These are phyloP conservation scores for Podospora australis DNA, from an alignment of 495 filamentous ascomycete species.

Conservation along the genomic window DNA sequence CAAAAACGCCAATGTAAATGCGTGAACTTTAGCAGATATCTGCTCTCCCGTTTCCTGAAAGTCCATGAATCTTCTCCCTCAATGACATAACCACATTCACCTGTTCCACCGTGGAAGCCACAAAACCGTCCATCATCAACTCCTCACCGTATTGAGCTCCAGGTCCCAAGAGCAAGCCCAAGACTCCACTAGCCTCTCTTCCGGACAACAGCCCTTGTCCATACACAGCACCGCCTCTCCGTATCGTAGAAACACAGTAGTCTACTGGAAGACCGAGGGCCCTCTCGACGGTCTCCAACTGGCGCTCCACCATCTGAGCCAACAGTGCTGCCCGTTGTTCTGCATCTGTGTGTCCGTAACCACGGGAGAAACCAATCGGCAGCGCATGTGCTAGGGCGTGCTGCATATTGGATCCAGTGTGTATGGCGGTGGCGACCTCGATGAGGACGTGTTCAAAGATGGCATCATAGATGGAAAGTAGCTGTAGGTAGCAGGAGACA, in stretches of 20 bases:
- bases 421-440: background rate
- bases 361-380: background rate
- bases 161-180: background rate
- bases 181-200: background rate
- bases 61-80: no score
- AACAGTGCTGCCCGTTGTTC: background rate
- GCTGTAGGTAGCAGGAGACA: slow-evolving; percentile 1
- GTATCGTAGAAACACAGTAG: background rate
- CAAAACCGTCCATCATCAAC: background rate
- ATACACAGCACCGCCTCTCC: background rate
- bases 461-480: slow-evolving; percentile 1
- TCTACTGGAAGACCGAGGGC: background rate
- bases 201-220: background rate
- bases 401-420: background rate
- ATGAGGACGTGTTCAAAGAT: background rate
- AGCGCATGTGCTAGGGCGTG: background rate
- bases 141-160: background rate
- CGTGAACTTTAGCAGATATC: no score
- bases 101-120: background rate
- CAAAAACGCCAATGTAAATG: no score
- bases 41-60: no score
- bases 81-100: background rate
- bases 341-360: background rate
- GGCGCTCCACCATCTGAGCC: background rate
- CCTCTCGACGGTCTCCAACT: background rate